phyloP scores from a whole-genome alignment of 495 filamentous ascomycete genomes.

The Viridothelium virens region DNA sequence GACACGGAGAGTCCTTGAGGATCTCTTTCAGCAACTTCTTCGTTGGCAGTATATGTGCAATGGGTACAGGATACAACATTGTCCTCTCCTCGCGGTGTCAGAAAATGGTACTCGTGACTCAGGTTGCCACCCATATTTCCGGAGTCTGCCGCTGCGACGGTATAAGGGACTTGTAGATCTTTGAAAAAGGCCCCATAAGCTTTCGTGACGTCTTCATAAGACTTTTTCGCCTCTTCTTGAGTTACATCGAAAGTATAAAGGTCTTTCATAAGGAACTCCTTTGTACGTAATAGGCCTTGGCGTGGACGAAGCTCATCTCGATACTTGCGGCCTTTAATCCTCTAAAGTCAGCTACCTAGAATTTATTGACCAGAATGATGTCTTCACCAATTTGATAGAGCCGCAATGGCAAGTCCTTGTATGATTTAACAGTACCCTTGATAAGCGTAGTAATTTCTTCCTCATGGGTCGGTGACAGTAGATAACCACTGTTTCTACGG shows the following conservation, averaged over 20 bases:
- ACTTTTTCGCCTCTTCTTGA: conserved; percentile 56
- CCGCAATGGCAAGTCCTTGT: conserved; percentile 76
- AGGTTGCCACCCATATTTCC: conserved; percentile 91
- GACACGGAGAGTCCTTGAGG: neutral
- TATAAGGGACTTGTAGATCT: conserved; percentile 73
- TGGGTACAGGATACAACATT: conserved; percentile 63
- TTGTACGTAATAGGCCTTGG: conserved; percentile 79
- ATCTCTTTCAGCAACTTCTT: conserved; percentile 56
- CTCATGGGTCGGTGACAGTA: conserved; percentile 91
- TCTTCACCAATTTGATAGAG: conserved; percentile 77
- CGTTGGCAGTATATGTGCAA: conserved; percentile 76
- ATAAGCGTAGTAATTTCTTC: conserved; percentile 88
- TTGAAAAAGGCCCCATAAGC: conserved; percentile 70
- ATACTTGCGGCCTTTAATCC: conserved; percentile 68
- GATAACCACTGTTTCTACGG: conserved; percentile 62
- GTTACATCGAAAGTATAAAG: conserved; percentile 88
- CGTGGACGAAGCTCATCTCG: conserved; percentile 83
- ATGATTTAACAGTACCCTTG: conserved; percentile 63
- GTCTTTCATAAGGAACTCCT: conserved; percentile 97
- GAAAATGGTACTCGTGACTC: conserved; percentile 91
- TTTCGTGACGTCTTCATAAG: conserved; percentile 62
- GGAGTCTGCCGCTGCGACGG: conserved; percentile 82
- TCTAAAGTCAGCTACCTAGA: conserved; percentile 11
- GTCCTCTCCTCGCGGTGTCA: conserved; percentile 77
- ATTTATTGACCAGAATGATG: neutral